Base-by-base conservation (phyloP, 106 monocot species). In the Dactylorhiza incarnata region DNA sequence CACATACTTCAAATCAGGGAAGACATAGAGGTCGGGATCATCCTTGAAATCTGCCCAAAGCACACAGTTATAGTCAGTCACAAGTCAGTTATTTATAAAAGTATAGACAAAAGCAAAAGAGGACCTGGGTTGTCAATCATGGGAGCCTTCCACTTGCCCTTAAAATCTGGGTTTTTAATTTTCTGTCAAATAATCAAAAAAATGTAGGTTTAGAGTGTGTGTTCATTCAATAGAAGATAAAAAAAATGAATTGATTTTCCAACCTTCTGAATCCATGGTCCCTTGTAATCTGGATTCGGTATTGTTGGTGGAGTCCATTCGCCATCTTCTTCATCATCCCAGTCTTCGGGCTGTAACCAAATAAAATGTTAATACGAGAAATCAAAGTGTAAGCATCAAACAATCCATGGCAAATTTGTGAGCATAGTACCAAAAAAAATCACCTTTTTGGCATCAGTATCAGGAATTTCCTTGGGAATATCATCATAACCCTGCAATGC, bases 311-410 rank as follows among this genome's bases (percentile, higher is more conserved):
- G 65, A 25, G 90, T 85, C 90, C 90, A 90, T 73, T 87, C 87
- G 72, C 90, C 90, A 85, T 90, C 90, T 83, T 90, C 90, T 58
- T 87, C 90, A 20, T 90, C 89, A 79, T 90, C 90, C 90, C 90
- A 90, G 53, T 90, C 90, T 48, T 90, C 90, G 63, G 90, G 90
- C 90, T 84, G 80, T 26, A 48, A 82, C 26, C 44, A 6, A 7
- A 62, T 37, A 70, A 67, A 49, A 61, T 53, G 26, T 26, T 44
- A 43, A 45, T 65, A 62, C 9, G 56, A 72, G 11, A 49, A 72
- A 48, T 19, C 6, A 72, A 49, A 72, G 12, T 20, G 5, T 20
- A 11, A 44, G 49, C 48, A 49, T 20, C 49, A 48, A 72, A 20
- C 6, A 69, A 69, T 45, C 45, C 45, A 45, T 6, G 16, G 45